Conservation (phyloP, 208 protist species). For the Kentomonas sorsogonicus region DNA sequence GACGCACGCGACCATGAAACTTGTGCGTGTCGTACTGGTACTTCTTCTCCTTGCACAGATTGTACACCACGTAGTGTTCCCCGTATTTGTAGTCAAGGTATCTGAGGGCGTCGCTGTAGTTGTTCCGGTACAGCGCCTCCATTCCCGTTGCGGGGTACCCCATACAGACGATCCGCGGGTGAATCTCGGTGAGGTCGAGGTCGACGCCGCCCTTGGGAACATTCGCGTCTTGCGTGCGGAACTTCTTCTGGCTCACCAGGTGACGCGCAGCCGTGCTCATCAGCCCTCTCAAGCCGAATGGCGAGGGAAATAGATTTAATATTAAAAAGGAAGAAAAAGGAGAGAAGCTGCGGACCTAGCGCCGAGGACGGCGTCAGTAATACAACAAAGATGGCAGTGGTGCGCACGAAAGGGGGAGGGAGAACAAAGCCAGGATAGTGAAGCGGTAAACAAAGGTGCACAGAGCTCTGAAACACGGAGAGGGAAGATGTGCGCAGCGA, state of each 20-base stretch:
- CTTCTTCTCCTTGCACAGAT: conserved; percentile 83
- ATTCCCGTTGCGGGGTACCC: conserved; percentile 86
- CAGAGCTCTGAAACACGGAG: no score
- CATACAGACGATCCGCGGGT: conserved; percentile 90
- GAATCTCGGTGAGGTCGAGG: conserved; percentile 90
- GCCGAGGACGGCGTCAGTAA: no score
- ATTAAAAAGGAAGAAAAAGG: neutral
- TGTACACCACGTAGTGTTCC: conserved; percentile 91
- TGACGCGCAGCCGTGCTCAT: conserved; percentile 20
- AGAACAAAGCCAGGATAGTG: no score
- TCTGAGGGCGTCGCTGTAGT: conserved; percentile 49
- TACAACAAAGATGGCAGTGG: no score
- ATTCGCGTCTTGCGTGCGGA: conserved; percentile 49
- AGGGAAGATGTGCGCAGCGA: no score
- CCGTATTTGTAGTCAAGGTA: conserved; percentile 82
- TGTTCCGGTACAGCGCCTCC: conserved; percentile 93
- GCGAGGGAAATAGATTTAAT: neutral
- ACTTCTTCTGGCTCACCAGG: conserved; percentile 90
- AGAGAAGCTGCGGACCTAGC: no score
- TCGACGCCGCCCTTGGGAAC: conserved; percentile 61
- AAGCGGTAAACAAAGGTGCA: no score
- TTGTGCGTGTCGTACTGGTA: conserved; percentile 75
- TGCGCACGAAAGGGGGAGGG: no score
- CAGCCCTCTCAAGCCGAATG: conserved; percentile 12
- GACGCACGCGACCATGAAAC: conserved; percentile 41